Evolutionary conservation across 2,329 filamentous ascomycete species (phyloP), one percentile per base, ranked within the genome.

Genomic region (Basipetospora chlamydospora): DNA sequence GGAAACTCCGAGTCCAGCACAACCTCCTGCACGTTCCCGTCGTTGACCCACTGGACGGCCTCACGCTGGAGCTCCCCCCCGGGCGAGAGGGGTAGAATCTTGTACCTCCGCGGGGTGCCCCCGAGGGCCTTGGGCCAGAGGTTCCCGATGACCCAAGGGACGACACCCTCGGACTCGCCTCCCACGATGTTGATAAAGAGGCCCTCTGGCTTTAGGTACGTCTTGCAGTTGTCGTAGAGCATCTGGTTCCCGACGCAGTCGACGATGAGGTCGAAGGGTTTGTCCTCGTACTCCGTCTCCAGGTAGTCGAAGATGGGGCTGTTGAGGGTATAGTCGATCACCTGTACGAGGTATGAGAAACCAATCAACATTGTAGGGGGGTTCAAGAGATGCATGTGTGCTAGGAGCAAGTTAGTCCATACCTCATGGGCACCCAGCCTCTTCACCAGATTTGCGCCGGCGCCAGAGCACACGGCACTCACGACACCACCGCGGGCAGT

Each of bases 401-500:
- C 6, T 6, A 6, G 22, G 6, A 23, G 22, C 22, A 6, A 23
- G 22, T 23, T 23, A n/a, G 20, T 10, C 40, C 43, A 10, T n/a
- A 50, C 47, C 39, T 49, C 46, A 31, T 46, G 40, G 26, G 44
- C 49, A 20, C 47, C 49, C 3, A 49, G 39, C 23, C 43, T 41
- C 17, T 40, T 43, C 23, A 48, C 44, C 20, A 49, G 16, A 8
- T 33, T 30, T 20, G 40, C 44, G n/a, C 50, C 50, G 21, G 29
- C 43, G 6, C 38, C 41, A 1, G 46, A 50, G 26, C 44, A 51
- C 26, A 48, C 30, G n/a, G 40, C 47, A 3, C 45, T 48, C 21
- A 49, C 43, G 12, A 42, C 40, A 3, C 46, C 42, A 2, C 43
- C 46, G 21, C 38, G 45, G 3, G 37, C 44, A 12, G 22, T 35